Conservation (phyloP, 306 rosid genomes). For the Oxytropis ochrocephala region DNA sequence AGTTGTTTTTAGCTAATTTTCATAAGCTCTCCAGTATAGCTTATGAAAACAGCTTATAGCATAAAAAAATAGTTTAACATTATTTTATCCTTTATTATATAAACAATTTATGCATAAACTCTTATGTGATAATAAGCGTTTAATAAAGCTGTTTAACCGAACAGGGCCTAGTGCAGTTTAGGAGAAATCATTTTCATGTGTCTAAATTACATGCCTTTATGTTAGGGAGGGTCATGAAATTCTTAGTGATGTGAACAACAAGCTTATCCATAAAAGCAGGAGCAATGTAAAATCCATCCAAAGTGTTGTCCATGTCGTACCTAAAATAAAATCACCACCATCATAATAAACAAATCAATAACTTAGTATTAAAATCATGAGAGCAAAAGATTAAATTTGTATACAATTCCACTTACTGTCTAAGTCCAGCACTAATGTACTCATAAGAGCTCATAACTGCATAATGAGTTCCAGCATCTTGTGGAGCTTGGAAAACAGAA, state of each 20-base stretch:
- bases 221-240: conserved; percentile 82
- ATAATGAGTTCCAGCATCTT: conserved; percentile 53
- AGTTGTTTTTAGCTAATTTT: too few species aligned
- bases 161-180: too few species aligned
- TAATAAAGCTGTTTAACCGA: too few species aligned
- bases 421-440: conserved; percentile 73
- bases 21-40: too few species aligned
- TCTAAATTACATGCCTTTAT: conserved; percentile 52
- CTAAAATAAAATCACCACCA: conserved; percentile 26
- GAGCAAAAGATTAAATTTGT: too few species aligned
- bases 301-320: conserved; percentile 65
- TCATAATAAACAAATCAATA: neutral
- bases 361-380: neutral
- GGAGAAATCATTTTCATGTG: neutral
- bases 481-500: conserved; percentile 79
- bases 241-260: conserved; percentile 93
- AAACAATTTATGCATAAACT: too few species aligned
- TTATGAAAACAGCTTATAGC: too few species aligned
- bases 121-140: too few species aligned
- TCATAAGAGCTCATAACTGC: conserved; percentile 89
- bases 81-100: too few species aligned
- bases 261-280: conserved; percentile 99
- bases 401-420: conserved; percentile 33
- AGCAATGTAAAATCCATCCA: conserved; percentile 85
- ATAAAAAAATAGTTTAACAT: too few species aligned